Evolutionary conservation across 1,139 yeast species (phyloP).

Genomic region (Debaryomyces udenii): DNA sequence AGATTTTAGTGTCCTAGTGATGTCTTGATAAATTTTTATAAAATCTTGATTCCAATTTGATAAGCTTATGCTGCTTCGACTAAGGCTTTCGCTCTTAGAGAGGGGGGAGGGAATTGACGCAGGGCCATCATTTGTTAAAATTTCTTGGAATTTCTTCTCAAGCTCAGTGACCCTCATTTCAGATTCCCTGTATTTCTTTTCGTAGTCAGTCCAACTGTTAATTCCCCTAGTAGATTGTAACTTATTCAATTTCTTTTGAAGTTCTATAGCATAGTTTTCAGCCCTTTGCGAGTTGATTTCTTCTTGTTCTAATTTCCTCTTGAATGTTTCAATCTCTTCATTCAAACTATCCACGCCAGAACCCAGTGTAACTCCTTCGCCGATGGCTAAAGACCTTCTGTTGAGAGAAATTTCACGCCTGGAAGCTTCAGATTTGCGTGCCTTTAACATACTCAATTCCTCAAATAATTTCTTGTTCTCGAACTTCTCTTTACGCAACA

Average conservation of each 20-base stretch:
- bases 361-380: constrained; percentile 30
- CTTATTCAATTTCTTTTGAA: constrained; percentile 49
- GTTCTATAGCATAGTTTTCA: constrained; percentile 49
- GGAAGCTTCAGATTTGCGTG: constrained; percentile 30
- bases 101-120: constrained; percentile 18
- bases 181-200: constrained; percentile 40
- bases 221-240: constrained; percentile 46
- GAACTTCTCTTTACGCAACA: constrained; percentile 52
- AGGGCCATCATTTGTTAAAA: constrained; percentile 24
- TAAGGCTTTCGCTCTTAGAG: constrained; percentile 41
- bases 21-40: constrained; percentile 57
- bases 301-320: constrained; percentile 42
- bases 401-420: constrained; percentile 12
- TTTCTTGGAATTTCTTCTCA: constrained; percentile 34
- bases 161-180: constrained; percentile 38
- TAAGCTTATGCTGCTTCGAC: constrained; percentile 35
- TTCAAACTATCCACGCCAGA: constrained; percentile 27
- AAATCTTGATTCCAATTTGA: constrained; percentile 48
- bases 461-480: constrained; percentile 59
- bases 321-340: constrained; percentile 41
- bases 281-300: constrained; percentile 48
- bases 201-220: constrained; percentile 38
- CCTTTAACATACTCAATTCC: constrained; percentile 60
- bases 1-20: constrained; percentile 50
- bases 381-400: constrained; percentile 39